Conservation (phyloP, 2,329 filamentous ascomycete species). For the Fusarium begoniae region DNA sequence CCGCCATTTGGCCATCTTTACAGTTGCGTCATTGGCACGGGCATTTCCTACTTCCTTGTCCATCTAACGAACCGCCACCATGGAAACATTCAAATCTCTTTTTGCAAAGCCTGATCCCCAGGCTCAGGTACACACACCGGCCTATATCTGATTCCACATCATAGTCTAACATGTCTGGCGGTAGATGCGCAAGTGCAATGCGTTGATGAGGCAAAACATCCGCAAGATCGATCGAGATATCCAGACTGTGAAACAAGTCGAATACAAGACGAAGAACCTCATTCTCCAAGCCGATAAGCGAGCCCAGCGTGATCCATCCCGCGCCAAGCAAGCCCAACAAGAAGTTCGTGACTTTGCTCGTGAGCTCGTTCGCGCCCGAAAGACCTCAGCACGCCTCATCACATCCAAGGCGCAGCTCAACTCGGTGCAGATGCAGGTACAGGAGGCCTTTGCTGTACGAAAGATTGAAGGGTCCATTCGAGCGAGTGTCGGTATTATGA, state of each 20-base stretch:
- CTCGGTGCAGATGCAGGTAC: constrained; percentile 96
- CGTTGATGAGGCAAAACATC: constrained; percentile 86
- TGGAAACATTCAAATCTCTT: constrained; percentile 88
- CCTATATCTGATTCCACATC: background rate
- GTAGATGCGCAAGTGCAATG: constrained; percentile 95
- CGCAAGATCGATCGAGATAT: constrained; percentile 97
- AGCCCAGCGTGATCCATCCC: constrained; percentile 80
- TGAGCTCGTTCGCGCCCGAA: constrained; percentile 85
- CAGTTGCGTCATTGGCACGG: constrained; percentile 41
- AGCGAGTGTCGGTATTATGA: constrained; percentile 92
- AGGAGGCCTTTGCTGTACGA: constrained; percentile 92
- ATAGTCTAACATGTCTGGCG: background rate
- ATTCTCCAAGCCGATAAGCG: constrained; percentile 86
- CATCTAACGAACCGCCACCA: constrained; percentile 52
- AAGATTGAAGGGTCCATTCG: constrained; percentile 95
- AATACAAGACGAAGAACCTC: constrained; percentile 83
- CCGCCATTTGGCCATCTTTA: constrained; percentile 21
- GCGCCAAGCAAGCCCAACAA: constrained; percentile 78
- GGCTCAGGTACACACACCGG: constrained; percentile 74
- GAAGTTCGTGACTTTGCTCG: constrained; percentile 90
- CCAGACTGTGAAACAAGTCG: constrained; percentile 76
- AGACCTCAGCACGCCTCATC: constrained; percentile 75
- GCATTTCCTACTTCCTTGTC: constrained; percentile 6
- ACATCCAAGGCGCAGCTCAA: constrained; percentile 92
- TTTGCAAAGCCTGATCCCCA: constrained; percentile 94